Evolutionary conservation across 495 filamentous ascomycete species (phyloP), one percentile per base, ranked within the genome.

Genomic region (Hypoxylon trugodes): DNA sequence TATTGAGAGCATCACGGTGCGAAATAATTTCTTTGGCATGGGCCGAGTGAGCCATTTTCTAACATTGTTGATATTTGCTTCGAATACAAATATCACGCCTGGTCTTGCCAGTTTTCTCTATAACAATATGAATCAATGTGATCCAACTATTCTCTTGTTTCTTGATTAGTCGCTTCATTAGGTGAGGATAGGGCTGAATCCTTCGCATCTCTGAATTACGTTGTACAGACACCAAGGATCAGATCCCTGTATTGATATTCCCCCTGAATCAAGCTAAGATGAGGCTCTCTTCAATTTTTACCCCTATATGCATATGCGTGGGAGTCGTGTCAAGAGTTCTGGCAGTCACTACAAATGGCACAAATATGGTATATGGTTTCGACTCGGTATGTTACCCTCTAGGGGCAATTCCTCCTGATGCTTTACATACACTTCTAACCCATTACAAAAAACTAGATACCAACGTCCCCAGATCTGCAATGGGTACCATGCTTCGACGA

Each of bases 401-500:
- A 13, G 47, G 76, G 50, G 16, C 62, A 18, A 32, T 9, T 32
- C 43, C 18, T 22, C 67, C 63, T 1, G 65, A 18, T 1, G 59
- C 32, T 3, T 3, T 71, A n/a, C n/a, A n/a, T n/a, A n/a, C n/a
- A n/a, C n/a, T 24, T 62, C 61, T 13, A 68, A 71, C 35, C 61
- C 69, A 5, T 70, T 73, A 12, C 18, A n/a, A n/a, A n/a, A n/a
- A n/a, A n/a, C n/a, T 59, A 28, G 73, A 68, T 22, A 42, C 26
- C 43, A 38, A 24, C 50, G 43, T 63, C 59, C 10, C 19, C 59
- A 21, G 50, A 68, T 36, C 37, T 75, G 19, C 47, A 42, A 4
- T 74, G 61, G 47, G 51, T 61, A 26, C 65, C 70, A 18, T 75
- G 73, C 43, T 75, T 69, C 55, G 61, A 66, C 30, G 63, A 55